phyloP scores from a whole-genome alignment of 495 filamentous ascomycete species.

The Rostrohypoxylon terebratum region DNA sequence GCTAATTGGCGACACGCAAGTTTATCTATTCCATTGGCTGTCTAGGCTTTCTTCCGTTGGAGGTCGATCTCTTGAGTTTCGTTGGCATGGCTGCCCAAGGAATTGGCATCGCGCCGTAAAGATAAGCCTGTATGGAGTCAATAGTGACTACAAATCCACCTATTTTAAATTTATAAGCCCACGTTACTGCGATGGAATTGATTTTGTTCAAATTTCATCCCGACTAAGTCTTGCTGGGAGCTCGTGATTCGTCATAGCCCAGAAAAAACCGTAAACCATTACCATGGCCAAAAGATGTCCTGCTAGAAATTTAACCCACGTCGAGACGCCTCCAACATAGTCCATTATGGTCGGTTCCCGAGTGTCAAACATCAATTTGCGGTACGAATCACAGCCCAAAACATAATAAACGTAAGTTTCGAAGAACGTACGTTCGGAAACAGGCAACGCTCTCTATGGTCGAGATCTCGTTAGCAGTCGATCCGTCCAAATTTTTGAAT shows the following conservation, averaged over 20 bases:
- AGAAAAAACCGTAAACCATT: not conserved
- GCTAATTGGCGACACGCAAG: slow-evolving; percentile 32
- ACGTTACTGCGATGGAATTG: not conserved
- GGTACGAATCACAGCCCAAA: slow-evolving; percentile 1
- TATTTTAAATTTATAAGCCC: not conserved
- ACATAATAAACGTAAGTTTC: slow-evolving; percentile 6
- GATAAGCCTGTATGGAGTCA: not conserved
- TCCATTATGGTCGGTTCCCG: not conserved
- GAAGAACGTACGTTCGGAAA: slow-evolving; percentile 5
- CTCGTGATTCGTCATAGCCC: not conserved
- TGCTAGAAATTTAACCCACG: not conserved
- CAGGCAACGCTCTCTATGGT: not conserved
- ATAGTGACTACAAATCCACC: not conserved
- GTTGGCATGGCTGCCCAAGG: not conserved
- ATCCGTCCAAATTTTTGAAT: not conserved
- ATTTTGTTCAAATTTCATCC: not conserved
- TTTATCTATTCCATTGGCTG: slow-evolving; percentile 2
- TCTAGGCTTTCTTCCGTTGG: slow-evolving; percentile 5
- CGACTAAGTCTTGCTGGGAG: not conserved
- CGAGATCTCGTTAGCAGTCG: not conserved
- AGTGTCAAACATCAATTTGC: slow-evolving; percentile 4
- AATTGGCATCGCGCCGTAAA: not conserved
- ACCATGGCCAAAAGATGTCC: not conserved
- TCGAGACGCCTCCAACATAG: not conserved
- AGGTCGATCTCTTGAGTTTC: not conserved